Evolutionary conservation across 2,329 filamentous ascomycete genomes (phyloP), one percentile per base, ranked within the genome.

Genomic region (Magnaporthiopsis rhizophila): DNA sequence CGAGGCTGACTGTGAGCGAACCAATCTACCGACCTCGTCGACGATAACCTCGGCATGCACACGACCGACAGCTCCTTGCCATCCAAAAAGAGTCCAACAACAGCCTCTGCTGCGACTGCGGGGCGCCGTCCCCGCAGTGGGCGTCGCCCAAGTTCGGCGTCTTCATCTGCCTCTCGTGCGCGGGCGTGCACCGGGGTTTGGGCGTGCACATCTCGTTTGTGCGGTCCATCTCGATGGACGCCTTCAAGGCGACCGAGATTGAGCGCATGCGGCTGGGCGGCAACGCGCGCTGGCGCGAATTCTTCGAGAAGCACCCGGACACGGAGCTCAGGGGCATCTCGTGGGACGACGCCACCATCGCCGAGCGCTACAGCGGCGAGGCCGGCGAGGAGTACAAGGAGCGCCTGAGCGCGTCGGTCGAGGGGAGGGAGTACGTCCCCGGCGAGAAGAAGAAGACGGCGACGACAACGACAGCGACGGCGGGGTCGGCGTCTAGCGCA

Each of bases 151-250:
- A 99, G 78, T 96, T 99, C 75, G 94, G 94, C 74, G 91, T 97
- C 76, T 99, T 99, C 81, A 97, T 99, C 83, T 99, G 95, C 78
- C 87, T 99, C 63, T 91, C 89, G 68, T 99, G 95, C 81, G 94
- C 93, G 45, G 95, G 95, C 70, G 91, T 95, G 63, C 95, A 99
- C 79, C 90, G 95, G 68, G 92, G 92, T 3, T 86, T 99, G 36
- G 95, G 95, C 67, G 95, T 99, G 50, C 95, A 99, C 81, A 97
- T 99, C 76, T 97, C 92, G 74, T 99, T 99, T 79, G 93, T 99
- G 68, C 90, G 95, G 66, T 95, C 90, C 72, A 95, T 98, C 73
- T 97, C 92, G 67, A 99, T 99, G 95, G 95, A 99, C 79, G 92
- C 92, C 65, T 98, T 99, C 82, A 99, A 99, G 77, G 86, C 87